Evolutionary conservation across 305 asterid species (phyloP), one percentile per base, ranked within the genome.

Genomic region (Solanum hybrid): DNA sequence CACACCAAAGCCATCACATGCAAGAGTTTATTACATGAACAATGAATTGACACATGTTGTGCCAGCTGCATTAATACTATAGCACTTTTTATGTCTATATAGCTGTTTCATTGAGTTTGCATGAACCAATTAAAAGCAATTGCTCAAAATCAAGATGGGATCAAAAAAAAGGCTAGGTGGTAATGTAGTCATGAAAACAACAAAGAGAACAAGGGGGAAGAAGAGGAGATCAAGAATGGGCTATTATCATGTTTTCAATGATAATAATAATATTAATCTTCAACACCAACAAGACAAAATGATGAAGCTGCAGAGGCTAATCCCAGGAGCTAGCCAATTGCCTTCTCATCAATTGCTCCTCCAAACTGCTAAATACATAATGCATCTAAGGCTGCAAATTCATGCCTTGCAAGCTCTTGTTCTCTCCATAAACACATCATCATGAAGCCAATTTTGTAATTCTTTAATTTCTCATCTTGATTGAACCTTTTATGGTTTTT

Each of bases 1-100:
- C 76, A 56, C 22, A 85, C 45, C 87, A 85, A 85, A 85, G 87
- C 13, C 45, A 56, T 85, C 87, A 85, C 88, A 56, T 85, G 88
- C 76, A 11, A 19, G 88, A 85, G 88, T 85, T 85, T 85, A 31
- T 84, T 56, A 85, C 42, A 12, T 31, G 45, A 75, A 22, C 45
- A 72, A 82, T 45, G 24, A 32, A 51, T 42, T 51, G 38, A 82
- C 73, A 85, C 87, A 84, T 19, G 37, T 31, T 84, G 75, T 85
- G 88, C 76, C 88, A 85, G 75, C 77, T 31, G 40, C 76, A 60
- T 22, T 60, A 17, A 17, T 0, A 31, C 31, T 32, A 13, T 29
- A 84, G 37, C 22, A 13, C 7, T 15, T 85, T 85, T 85, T 85
- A 27, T 85, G 45, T 85, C 45, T 85, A 85, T 85, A 56, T 81